Evolutionary conservation across 2,329 filamentous ascomycete genomes (phyloP), one percentile per base, ranked within the genome.

Genomic region (Aspergillus awamori): DNA sequence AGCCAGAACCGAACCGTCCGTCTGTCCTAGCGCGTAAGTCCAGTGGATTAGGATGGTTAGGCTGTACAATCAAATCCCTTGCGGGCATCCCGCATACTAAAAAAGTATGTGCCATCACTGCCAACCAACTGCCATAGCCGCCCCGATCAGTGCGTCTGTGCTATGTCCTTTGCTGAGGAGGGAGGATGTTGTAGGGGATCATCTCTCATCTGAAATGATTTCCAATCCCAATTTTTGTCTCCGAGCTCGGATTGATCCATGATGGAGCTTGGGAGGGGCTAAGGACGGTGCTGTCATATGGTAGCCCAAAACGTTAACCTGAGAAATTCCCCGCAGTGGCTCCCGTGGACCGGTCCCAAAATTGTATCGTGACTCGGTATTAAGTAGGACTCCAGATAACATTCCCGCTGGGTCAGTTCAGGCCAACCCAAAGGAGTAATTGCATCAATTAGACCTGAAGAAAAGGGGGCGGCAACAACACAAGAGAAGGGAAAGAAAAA

Each of bases 321-420:
- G 39, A 56, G 28, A 47, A 53, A 43, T 58, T 51, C 20, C 49
- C 54, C 59, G 38, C 55, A 41, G 53, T 58, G 38, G 33, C 38
- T 41, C 48, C 36, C 39, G 20, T 36, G 28, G 38, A 43, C 52
- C 28, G 52, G 38, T 8, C 17, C 20, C 51, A 45, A 41, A 61
- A 13, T 24, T 53, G 26, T 36, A 58, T 49, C 52, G 55, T 52
- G 51, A 63, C 28, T 62, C 54, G 59, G 49, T 48, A 36, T 36
- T 36, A 61, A 61, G 53, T 30, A 28, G 61, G 45, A 43, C 47
- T 51, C 33, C 24, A 47, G 53, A 58, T 53, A 56, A 55, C 52
- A 60, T 60, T 62, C 45, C 63, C 53, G 57, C 38, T 51, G 45
- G 56, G 36, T 47, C 39, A 56, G 22, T 6, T 20, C 8, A 45